A percentile compares a stretch with the other conserved stretches of the same genome.
Conservation (phyloP, 176 grass and related monocot species). For the Eleusine coracana region DNA sequence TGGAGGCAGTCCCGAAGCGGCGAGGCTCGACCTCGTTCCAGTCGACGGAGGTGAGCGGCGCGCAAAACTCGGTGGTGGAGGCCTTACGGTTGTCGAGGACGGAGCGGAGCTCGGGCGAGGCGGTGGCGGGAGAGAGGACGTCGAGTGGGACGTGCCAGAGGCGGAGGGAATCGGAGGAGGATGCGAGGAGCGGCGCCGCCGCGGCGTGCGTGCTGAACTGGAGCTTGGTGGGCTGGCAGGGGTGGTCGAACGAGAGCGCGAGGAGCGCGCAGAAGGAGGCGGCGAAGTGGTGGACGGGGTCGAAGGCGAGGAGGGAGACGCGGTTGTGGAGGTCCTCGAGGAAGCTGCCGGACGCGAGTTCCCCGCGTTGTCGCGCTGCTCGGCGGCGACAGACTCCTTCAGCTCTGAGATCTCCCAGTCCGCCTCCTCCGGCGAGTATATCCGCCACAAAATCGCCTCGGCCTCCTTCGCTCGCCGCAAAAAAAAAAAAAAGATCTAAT, state of each 20-base stretch:
- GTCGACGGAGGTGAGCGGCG: constrained; percentile 94
- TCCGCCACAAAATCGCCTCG: constrained; percentile 55
- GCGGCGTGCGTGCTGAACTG: constrained; percentile 70
- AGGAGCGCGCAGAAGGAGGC: constrained; percentile 70
- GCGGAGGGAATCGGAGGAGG: constrained; percentile 80
- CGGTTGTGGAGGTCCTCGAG: constrained; percentile 80
- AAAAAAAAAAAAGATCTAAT: neutral
- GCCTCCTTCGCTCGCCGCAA: constrained; percentile 62
- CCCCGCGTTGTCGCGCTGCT: constrained; percentile 33
- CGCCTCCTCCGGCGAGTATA: constrained; percentile 54
- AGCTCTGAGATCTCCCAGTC: constrained; percentile 66
- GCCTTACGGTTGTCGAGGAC: constrained; percentile 88
- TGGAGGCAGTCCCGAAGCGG: constrained; percentile 83
- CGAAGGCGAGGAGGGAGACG: constrained; percentile 78
- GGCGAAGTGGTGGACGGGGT: constrained; percentile 57
- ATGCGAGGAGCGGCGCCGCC: constrained; percentile 63
- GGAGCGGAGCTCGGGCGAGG: constrained; percentile 60
- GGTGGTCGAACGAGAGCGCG: constrained; percentile 83
- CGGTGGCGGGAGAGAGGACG: constrained; percentile 38
- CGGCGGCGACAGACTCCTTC: constrained; percentile 70
- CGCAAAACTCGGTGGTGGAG: constrained; percentile 77
- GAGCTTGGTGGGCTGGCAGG: constrained; percentile 91
- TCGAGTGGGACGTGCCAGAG: constrained; percentile 71
- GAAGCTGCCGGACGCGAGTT: constrained; percentile 84
- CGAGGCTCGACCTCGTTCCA: constrained; percentile 87